Conservation (phyloP, 108 stramenopile species). For the Skeletonema potamos region DNA sequence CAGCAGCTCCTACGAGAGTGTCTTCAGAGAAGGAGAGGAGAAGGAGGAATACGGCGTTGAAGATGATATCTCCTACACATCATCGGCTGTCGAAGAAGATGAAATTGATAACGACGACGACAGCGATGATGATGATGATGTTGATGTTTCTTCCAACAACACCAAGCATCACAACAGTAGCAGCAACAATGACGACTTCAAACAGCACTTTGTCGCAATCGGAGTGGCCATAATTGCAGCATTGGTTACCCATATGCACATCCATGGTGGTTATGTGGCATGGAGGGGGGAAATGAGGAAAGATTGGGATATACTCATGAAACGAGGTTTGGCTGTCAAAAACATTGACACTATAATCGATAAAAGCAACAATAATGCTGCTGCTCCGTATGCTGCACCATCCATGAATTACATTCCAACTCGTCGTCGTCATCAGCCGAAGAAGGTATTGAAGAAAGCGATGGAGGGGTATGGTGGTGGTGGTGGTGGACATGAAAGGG, state of each 20-base stretch:
- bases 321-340: not conserved
- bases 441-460: slow-evolving; percentile 6
- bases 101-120: not conserved
- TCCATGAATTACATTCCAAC: slow-evolving; percentile 37
- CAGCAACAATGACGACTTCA: slow-evolving; percentile 27
- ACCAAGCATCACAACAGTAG: not conserved
- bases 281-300: slow-evolving; percentile 21
- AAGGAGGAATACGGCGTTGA: not conserved
- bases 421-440: not conserved
- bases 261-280: slow-evolving; percentile 15
- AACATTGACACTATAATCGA: not conserved
- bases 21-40: not conserved
- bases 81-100: not conserved
- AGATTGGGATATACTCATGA: slow-evolving; percentile 16
- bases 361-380: not conserved
- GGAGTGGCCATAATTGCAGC: slow-evolving; percentile 63
- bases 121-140: not conserved
- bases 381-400: slow-evolving; percentile 29
- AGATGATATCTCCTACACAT: not conserved
- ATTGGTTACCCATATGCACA: slow-evolving; percentile 35
- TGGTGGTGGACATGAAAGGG: slow-evolving; percentile 16
- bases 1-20: too few relatives aligned
- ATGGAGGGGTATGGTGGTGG: not conserved
- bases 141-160: not conserved
- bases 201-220: slow-evolving; percentile 63